Evolutionary conservation across 2,329 filamentous ascomycete species (phyloP).

Genomic region (Colletotrichum musae): DNA sequence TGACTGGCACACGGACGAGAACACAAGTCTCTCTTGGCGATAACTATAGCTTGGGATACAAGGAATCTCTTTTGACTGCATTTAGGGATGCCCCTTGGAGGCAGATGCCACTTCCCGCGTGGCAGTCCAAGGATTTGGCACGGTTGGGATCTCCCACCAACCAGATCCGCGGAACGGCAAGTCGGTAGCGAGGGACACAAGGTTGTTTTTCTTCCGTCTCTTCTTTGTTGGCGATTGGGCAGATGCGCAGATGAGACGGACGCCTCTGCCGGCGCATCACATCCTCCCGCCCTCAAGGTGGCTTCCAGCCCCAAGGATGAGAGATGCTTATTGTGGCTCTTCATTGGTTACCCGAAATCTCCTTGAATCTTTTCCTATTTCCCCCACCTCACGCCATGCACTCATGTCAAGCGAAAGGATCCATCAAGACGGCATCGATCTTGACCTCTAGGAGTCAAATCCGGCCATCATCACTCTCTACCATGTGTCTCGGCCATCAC

Average conservation of each 20-base stretch:
- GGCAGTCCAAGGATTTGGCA: slow-evolving; percentile 11
- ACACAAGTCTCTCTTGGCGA: slow-evolving; percentile 16
- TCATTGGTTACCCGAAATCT: slow-evolving; percentile 2
- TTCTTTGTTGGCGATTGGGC: slow-evolving; percentile 10
- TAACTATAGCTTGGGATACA: neutral
- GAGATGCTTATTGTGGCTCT: neutral
- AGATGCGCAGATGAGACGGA: slow-evolving; percentile 23
- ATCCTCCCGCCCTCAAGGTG: neutral
- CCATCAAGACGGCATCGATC: neutral
- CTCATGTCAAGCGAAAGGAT: neutral
- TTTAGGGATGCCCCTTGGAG: neutral
- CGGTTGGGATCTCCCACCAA: slow-evolving; percentile 13
- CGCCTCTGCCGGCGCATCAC: slow-evolving; percentile 18
- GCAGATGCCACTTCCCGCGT: slow-evolving; percentile 30
- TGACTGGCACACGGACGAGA: slow-evolving; percentile 1
- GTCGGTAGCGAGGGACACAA: slow-evolving; percentile 23
- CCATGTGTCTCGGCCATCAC: too few species aligned
- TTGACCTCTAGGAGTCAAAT: neutral
- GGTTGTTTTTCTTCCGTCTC: neutral
- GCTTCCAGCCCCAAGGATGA: neutral
- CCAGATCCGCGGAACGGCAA: slow-evolving; percentile 16
- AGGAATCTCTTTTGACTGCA: neutral
- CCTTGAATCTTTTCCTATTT: slow-evolving; percentile 16
- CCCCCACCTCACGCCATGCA: neutral
- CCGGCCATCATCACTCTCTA: too few species aligned